Conservation (phyloP, 169 alveolate species). For the Cryptosporidium sp. region DNA sequence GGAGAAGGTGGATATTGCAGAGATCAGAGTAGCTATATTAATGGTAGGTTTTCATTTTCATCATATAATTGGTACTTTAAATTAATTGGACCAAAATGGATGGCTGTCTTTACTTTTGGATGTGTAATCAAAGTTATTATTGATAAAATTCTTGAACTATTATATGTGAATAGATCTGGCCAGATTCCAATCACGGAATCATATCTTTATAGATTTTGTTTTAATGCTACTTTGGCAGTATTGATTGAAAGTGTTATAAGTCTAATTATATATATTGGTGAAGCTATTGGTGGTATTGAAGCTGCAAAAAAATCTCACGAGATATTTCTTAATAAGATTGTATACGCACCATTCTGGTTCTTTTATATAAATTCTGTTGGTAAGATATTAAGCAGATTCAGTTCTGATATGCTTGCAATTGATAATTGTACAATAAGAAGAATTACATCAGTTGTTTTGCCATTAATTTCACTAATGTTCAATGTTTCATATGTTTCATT, state of each 20-base stretch:
- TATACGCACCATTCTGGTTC: slow-evolving; percentile 80
- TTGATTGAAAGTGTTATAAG: slow-evolving; percentile 46
- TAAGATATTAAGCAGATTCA: slow-evolving; percentile 78
- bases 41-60: slow-evolving; percentile 1
- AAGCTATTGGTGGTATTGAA: slow-evolving; percentile 70
- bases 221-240: slow-evolving; percentile 40
- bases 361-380: slow-evolving; percentile 80
- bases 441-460: slow-evolving; percentile 73
- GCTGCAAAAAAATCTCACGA: slow-evolving; percentile 79
- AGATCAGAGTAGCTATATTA: neutral
- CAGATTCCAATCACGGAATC: neutral
- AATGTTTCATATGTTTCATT: slow-evolving; percentile 71
- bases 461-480: slow-evolving; percentile 71
- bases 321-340: slow-evolving; percentile 72
- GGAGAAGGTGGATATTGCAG: neutral
- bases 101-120: slow-evolving; percentile 35
- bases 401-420: slow-evolving; percentile 78
- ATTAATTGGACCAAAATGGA: slow-evolving; percentile 47
- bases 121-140: slow-evolving; percentile 38
- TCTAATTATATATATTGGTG: slow-evolving; percentile 43
- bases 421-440: slow-evolving; percentile 80
- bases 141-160: slow-evolving; percentile 48
- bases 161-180: slow-evolving; percentile 26
- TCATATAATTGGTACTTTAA: slow-evolving; percentile 63
- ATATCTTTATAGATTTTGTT: slow-evolving; percentile 1